Base-by-base conservation (phyloP, 306 rosid genomes). In the Acacia acuminata region DNA sequence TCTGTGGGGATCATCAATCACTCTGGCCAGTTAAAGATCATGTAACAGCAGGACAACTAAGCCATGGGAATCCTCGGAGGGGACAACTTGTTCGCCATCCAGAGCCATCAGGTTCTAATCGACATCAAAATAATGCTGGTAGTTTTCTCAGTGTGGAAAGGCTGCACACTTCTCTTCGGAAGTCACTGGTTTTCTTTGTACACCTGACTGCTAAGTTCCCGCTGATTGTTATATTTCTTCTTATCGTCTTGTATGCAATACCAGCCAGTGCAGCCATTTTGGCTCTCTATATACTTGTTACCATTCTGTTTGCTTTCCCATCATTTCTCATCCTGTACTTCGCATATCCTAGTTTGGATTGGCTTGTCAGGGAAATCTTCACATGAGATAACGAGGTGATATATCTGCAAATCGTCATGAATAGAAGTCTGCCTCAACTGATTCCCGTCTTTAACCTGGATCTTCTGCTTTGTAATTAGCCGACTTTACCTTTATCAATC, bases 141-240 rank as follows among this genome's bases (percentile, higher is more conserved):
- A 85, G 86, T 60, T 82, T 70, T 83, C 85, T 91, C 85, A 82
- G 71, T 67, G 64, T 90, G 90, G 97, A 92, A 83, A 87, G 84
- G 1, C 38, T 94, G 44, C 89, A 91, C 56, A 55, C 84, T 64
- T 91, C 89, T 77, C 78, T 96, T 44, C 86, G 86, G 82, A 96
- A 88, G 75, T 93, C 90, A 0, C 88, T 96, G 79, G 17, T 92
- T 85, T 92, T 96, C 90, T 89, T 93, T 44, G 83, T 92, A 87
- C 97, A 96, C 75, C 48, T 92, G 93, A 96, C 98, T 5, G 94
- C 97, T 16, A 96, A 96, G 91, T 94, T 96, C 85, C 98, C 98
- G 0, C 76, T 95, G 97, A 87, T 95, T 79, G 82, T 93, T 75
- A 89, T 95, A 89, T 87, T 93, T 86, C 97, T 95, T 71, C 72